Evolutionary conservation across 2,329 filamentous ascomycete genomes (phyloP).

Genomic region (Venturia nashicola): DNA sequence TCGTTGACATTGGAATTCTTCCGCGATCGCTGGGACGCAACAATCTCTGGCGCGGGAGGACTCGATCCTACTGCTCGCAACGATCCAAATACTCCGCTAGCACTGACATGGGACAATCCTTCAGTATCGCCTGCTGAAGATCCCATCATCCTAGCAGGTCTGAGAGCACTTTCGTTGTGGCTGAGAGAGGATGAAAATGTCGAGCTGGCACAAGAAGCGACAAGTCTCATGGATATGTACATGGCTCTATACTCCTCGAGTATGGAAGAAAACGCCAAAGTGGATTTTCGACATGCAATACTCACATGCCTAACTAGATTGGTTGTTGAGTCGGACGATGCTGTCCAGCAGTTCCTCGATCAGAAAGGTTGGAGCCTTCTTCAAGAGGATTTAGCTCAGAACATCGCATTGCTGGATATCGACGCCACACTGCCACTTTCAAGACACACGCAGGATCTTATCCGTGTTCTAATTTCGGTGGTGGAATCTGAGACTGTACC

Average conservation of each 20-base stretch:
- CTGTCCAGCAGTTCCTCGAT: conserved; percentile 15
- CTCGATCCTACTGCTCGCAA: conserved; percentile 45
- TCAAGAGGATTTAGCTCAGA: background rate
- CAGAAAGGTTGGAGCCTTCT: conserved; percentile 7
- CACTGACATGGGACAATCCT: conserved; percentile 46
- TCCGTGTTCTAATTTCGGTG: background rate
- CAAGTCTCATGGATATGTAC: conserved; percentile 50
- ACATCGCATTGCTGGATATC: background rate
- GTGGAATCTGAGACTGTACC: conserved; percentile 3
- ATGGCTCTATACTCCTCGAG: conserved; percentile 44
- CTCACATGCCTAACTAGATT: conserved; percentile 50
- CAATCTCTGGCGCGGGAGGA: conserved; percentile 46
- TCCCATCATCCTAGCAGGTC: conserved; percentile 45
- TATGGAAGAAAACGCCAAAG: conserved; percentile 14
- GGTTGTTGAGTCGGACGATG: conserved; percentile 34
- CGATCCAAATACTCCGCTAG: conserved; percentile 2
- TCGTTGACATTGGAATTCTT: conserved; percentile 53
- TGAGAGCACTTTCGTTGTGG: conserved; percentile 51
- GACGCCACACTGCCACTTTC: background rate
- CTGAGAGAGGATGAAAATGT: conserved; percentile 57
- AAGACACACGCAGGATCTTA: conserved; percentile 1
- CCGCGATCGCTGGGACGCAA: conserved; percentile 56
- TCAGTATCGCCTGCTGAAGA: conserved; percentile 33
- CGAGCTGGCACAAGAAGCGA: conserved; percentile 40
- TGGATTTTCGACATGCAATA: conserved; percentile 25